These are phyloP conservation scores for Petasospora rhodanensis DNA, from an alignment of 1,139 yeast species.

Conservation along the genomic window DNA sequence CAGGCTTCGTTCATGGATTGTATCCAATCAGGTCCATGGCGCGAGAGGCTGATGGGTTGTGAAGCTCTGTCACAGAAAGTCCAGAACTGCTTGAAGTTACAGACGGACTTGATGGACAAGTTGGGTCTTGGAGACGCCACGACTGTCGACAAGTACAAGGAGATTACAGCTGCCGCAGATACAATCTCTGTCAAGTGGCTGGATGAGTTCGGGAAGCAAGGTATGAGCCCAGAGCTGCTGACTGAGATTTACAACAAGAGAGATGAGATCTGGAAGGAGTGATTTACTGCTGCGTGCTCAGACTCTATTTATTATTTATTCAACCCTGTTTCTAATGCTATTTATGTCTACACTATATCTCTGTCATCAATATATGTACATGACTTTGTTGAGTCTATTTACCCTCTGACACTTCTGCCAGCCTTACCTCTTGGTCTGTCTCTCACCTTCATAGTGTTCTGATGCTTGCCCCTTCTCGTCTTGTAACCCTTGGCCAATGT, in stretches of 20 bases:
- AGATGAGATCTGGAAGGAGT: constrained; percentile 7
- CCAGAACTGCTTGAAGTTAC: constrained; percentile 31
- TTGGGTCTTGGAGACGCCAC: constrained; percentile 29
- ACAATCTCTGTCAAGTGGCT: constrained; percentile 8
- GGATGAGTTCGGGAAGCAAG: constrained; percentile 4
- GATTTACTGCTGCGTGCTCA: too few relatives aligned
- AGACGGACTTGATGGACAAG: constrained; percentile 29
- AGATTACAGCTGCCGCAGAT: constrained; percentile 20
- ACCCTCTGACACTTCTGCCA: constrained; percentile 11
- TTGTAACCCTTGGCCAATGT: constrained; percentile 85
- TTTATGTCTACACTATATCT: too few relatives aligned
- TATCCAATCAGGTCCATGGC: constrained; percentile 20
- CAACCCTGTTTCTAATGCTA: not conserved
- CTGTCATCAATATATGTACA: too few relatives aligned
- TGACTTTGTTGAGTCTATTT: not conserved
- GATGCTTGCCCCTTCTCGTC: constrained; percentile 87
- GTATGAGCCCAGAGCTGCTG: constrained; percentile 5
- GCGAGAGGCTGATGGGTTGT: constrained; percentile 22
- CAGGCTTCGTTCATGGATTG: constrained; percentile 22
- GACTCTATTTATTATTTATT: not conserved
- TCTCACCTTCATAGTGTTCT: constrained; percentile 76
- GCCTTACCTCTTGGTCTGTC: constrained; percentile 66
- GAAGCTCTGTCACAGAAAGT: constrained; percentile 12
- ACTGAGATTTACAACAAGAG: constrained; percentile 5
- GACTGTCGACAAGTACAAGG: constrained; percentile 22